These are phyloP conservation scores for Ogataea parapolymorpha DNA, from an alignment of 805 yeast species.

Conservation along the genomic window DNA sequence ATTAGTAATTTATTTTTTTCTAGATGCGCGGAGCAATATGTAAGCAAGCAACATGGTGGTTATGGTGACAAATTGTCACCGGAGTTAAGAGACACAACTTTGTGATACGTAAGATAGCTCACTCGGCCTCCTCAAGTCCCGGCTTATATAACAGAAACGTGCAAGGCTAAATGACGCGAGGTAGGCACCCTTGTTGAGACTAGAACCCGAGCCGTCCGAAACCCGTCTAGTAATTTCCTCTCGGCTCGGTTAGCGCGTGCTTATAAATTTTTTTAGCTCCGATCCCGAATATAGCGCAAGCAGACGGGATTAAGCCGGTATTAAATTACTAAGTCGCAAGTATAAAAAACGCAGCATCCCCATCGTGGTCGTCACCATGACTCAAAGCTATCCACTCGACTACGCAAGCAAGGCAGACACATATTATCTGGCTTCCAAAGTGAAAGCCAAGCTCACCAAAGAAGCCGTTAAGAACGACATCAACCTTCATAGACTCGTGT, in stretches of 20 bases:
- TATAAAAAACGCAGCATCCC: not conserved
- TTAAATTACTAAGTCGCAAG: constrained; percentile 1
- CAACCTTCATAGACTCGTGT: constrained; percentile 54
- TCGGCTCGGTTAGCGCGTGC: constrained; percentile 1
- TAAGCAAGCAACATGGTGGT: not conserved
- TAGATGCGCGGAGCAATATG: not conserved
- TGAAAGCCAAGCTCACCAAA: constrained; percentile 57
- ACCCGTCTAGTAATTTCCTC: too few species aligned
- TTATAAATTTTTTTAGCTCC: constrained; percentile 3
- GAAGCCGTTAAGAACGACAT: constrained; percentile 61
- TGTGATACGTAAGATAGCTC: too few species aligned
- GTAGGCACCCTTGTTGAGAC: too few species aligned
- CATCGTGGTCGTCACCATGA: not conserved
- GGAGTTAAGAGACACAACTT: not conserved
- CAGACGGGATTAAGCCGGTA: not conserved
- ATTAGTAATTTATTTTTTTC: constrained; percentile 1
- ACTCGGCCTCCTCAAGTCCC: too few species aligned
- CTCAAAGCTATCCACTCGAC: constrained; percentile 3
- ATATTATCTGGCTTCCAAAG: constrained; percentile 60
- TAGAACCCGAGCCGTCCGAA: not conserved
- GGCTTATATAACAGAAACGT: too few species aligned
- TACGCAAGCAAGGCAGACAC: constrained; percentile 39
- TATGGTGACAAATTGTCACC: not conserved
- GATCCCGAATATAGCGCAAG: constrained; percentile 4
- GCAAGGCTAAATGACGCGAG: too few species aligned